phyloP scores from a whole-genome alignment of 108 stramenopile genomes.

The Skeletonema potamos region DNA sequence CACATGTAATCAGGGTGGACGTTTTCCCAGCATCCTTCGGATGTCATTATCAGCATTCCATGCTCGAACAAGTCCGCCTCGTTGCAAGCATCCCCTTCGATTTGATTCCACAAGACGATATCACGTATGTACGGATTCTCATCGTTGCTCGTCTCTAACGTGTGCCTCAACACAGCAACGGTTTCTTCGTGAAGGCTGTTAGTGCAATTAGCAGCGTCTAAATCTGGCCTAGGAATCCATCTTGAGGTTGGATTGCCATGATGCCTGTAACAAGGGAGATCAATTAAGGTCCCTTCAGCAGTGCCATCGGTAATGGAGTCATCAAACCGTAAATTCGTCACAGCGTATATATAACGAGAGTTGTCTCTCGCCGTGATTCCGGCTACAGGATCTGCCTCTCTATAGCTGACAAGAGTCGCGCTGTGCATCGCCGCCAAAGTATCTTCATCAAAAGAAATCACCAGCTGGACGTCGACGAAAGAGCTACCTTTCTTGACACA shows the following conservation, averaged over 20 bases:
- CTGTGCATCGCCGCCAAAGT: conserved; percentile 28
- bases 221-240: conserved; percentile 39
- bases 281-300: not conserved
- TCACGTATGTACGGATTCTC: conserved; percentile 36
- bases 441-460: conserved; percentile 28
- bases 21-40: conserved; percentile 52
- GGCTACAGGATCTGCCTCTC: not conserved
- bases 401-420: conserved; percentile 1
- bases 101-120: conserved; percentile 30
- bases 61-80: conserved; percentile 18
- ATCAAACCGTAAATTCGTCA: conserved; percentile 32
- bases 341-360: conserved; percentile 23
- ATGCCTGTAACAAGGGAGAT: conserved; percentile 19
- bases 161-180: conserved; percentile 6
- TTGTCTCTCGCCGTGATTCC: conserved; percentile 5
- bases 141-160: conserved; percentile 34
- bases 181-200: conserved; percentile 20
- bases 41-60: conserved; percentile 45
- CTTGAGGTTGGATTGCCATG: conserved; percentile 29
- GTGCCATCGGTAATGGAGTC: conserved; percentile 25
- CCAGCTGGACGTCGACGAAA: conserved; percentile 25
- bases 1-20: conserved; percentile 48
- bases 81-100: conserved; percentile 29
- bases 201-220: conserved; percentile 15
- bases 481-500: conserved; percentile 19